phyloP scores from a whole-genome alignment of 1,284 basidiomycete species.

The Irpex sp. region DNA sequence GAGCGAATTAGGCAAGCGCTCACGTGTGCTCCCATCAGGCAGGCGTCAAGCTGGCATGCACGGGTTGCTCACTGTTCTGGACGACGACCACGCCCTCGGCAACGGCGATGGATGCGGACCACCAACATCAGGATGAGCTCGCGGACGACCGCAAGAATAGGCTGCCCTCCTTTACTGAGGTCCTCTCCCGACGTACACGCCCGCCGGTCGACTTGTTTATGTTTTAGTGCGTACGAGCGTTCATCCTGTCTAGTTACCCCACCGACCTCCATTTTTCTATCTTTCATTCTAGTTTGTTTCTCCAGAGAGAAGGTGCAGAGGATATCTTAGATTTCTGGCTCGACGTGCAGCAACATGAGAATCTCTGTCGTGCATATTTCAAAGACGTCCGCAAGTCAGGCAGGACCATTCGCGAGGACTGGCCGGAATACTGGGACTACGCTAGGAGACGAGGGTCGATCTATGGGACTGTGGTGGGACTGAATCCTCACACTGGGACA shows the following conservation, averaged over 20 bases:
- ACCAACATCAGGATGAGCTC: constrained; percentile 67
- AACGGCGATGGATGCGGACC: constrained; percentile 48
- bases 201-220: constrained; percentile 97
- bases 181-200: constrained; percentile 81
- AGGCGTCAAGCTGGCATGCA: constrained; percentile 11
- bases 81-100: constrained; percentile 18
- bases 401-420: constrained; percentile 88
- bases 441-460: constrained; percentile 84
- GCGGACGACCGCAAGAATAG: constrained; percentile 62
- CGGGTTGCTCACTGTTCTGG: constrained; percentile 15
- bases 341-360: constrained; percentile 98
- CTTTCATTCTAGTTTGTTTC: constrained; percentile 58
- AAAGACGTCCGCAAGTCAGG: constrained; percentile 96
- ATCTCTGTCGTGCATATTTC: constrained; percentile 97
- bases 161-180: constrained; percentile 79
- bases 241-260: constrained; percentile 9
- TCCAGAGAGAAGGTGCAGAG: constrained; percentile 92
- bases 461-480: constrained; percentile 86
- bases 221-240: constrained; percentile 80
- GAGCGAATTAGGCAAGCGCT: neutral
- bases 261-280: neutral
- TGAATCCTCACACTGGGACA: constrained; percentile 47
- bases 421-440: constrained; percentile 96
- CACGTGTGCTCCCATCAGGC: constrained; percentile 1
- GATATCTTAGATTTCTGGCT: constrained; percentile 99